Percentiles rank a stretch among this genome's conserved stretches.
phyloP scores from a whole-genome alignment of 345 rosid genomes.

The Eucalyptus polybractea region DNA sequence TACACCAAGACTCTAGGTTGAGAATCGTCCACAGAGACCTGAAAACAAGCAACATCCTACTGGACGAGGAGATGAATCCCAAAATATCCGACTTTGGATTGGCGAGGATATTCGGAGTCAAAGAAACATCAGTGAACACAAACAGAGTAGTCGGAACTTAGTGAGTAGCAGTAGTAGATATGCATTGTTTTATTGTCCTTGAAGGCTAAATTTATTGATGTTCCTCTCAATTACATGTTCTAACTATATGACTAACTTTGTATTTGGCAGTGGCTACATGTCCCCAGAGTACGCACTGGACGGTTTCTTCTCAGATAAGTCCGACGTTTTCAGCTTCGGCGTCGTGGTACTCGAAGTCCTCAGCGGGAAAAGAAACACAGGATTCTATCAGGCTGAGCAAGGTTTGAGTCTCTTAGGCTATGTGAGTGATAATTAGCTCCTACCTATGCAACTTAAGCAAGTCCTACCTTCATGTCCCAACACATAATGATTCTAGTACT shows the following conservation, averaged over 20 bases:
- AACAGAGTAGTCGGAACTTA: slow-evolving; percentile 60
- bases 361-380: slow-evolving; percentile 35
- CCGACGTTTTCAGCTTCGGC: slow-evolving; percentile 57
- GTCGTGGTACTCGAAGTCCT: slow-evolving; percentile 45
- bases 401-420: slow-evolving; percentile 34
- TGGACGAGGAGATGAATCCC: slow-evolving; percentile 63
- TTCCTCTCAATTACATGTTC: background rate
- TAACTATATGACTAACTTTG: background rate
- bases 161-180: slow-evolving; percentile 20
- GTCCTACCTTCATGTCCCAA: background rate
- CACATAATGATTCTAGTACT: background rate
- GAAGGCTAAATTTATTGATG: background rate
- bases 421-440: slow-evolving; percentile 12
- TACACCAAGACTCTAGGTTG: slow-evolving; percentile 65
- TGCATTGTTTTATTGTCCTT: background rate
- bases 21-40: slow-evolving; percentile 68
- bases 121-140: slow-evolving; percentile 39
- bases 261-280: slow-evolving; percentile 50
- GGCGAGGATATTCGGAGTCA: slow-evolving; percentile 56
- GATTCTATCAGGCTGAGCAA: slow-evolving; percentile 10
- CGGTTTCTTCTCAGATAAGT: slow-evolving; percentile 52
- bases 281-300: slow-evolving; percentile 61
- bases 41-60: slow-evolving; percentile 47
- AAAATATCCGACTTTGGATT: slow-evolving; percentile 75
- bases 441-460: background rate